Evolutionary conservation across 2,329 filamentous ascomycete species (phyloP), one percentile per base, ranked within the genome.

Genomic region (Bipolaris sorokiniana): DNA sequence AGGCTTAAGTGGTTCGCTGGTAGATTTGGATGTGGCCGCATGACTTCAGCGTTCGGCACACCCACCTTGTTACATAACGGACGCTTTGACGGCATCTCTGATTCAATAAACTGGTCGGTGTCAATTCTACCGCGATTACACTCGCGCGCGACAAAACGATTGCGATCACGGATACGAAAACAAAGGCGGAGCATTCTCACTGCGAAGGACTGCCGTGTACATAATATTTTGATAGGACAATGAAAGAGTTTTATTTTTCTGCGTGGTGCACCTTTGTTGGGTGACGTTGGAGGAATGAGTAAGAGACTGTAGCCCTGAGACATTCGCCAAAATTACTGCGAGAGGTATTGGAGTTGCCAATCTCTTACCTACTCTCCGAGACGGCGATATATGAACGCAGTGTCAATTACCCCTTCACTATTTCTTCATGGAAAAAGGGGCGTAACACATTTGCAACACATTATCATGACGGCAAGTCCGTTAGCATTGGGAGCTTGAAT

Each of bases 1-100:
- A 88, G 90, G 93, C 92, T 90, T 78, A 92, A 97, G 95, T 84
- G 94, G 91, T 89, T 84, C 84, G 84, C 80, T 81, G 67, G 85
- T 87, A 78, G 82, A 82, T 83, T 79, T 79, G 82, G 80, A 80
- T 86, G 65, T 87, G 66, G 86, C 81, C 90, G 86, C 83, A 86
- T 99, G 95, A 98, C 88, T 92, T 92, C 85, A 89, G 95, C 92
- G 95, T 97, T 90, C 92, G 94, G 91, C 95, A 97, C 94, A 97
- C 84, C 80, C 85, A 88, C 90, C 94, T 97, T 98, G 92, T 97
- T 96, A 91, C 86, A 82, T 81, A 65, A 91, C 93, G 94, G 88
- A 97, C 94, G 95, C 93, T 87, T 91, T 89, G 85, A 90, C 88
- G 90, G 92, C 89, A 96, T 90, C 91, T 97, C 94, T 98, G 94